A percentile compares a stretch with the other conserved stretches of the same genome.
Conservation (phyloP, 305 asterid species). For the Solanum hybrid region DNA sequence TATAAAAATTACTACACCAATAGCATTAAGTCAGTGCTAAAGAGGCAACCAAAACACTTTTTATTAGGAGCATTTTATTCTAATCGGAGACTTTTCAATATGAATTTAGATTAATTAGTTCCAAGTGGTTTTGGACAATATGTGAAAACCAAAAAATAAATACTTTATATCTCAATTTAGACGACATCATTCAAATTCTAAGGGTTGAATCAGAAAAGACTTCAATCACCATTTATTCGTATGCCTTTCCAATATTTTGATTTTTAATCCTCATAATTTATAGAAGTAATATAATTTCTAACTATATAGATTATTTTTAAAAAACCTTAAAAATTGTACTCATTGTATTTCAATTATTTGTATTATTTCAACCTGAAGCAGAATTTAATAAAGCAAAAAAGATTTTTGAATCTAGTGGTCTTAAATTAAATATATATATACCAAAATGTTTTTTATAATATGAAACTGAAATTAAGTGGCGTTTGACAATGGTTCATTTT, state of each 20-base stretch:
- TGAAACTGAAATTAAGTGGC: not conserved
- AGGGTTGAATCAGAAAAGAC: not conserved
- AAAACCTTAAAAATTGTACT: not conserved
- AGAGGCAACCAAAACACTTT: not conserved
- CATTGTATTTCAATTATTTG: not conserved
- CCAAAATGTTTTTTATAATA: not conserved
- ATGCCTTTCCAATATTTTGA: not conserved
- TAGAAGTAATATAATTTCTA: not conserved
- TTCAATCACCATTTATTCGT: not conserved
- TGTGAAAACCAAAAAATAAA: not conserved
- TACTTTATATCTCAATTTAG: not conserved
- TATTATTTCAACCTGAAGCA: not conserved
- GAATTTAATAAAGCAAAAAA: not conserved
- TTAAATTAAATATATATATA: not conserved
- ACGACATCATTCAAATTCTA: not conserved
- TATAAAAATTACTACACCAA: not conserved
- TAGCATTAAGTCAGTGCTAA: not conserved
- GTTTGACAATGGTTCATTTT: not conserved
- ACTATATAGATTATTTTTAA: not conserved
- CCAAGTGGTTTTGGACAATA: rapidly evolving
- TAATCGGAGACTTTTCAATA: rapidly evolving
- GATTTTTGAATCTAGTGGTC: rapidly evolving
- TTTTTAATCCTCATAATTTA: not conserved
- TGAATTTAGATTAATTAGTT: not conserved
- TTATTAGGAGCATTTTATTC: not conserved